These are phyloP conservation scores for Boletus chippewaensis DNA, from an alignment of 1,284 basidiomycete species.

Conservation along the genomic window DNA sequence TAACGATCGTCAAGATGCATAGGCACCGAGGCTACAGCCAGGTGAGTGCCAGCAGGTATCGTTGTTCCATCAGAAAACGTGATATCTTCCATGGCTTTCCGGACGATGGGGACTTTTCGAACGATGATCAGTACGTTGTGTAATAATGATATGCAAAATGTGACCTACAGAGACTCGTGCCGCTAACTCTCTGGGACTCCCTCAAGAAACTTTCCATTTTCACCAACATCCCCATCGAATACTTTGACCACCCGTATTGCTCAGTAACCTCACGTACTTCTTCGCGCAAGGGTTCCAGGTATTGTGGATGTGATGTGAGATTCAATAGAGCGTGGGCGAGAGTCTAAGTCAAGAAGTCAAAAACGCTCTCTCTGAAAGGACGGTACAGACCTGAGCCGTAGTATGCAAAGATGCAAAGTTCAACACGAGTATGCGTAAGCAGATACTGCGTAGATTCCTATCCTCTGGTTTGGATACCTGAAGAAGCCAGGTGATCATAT, in stretches of 20 bases:
- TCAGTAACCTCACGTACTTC: slow-evolving; percentile 32
- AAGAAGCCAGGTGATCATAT: slow-evolving; percentile 43
- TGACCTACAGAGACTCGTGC: slow-evolving; percentile 28
- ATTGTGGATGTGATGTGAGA: slow-evolving; percentile 36
- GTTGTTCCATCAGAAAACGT: slow-evolving; percentile 40
- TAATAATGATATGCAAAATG: not conserved
- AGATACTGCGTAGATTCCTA: slow-evolving; percentile 30
- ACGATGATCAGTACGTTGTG: slow-evolving; percentile 8
- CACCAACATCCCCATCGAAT: slow-evolving; percentile 30
- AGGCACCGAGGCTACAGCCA: slow-evolving; percentile 30
- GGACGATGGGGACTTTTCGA: slow-evolving; percentile 30
- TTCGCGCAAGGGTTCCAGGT: slow-evolving; percentile 33
- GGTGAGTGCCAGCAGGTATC: slow-evolving; percentile 34
- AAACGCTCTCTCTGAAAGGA: not conserved
- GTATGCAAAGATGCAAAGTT: slow-evolving; percentile 42
- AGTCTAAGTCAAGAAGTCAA: slow-evolving; percentile 22
- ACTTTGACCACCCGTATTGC: slow-evolving; percentile 35
- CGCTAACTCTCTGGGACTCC: slow-evolving; percentile 35
- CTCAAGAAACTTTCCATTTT: slow-evolving; percentile 40
- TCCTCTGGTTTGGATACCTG: slow-evolving; percentile 32
- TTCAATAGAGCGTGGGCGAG: slow-evolving; percentile 35
- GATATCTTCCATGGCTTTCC: slow-evolving; percentile 35
- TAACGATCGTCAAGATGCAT: slow-evolving; percentile 33
- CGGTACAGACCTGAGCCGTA: slow-evolving; percentile 33
- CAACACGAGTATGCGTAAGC: slow-evolving; percentile 37